Percentiles rank a stretch among this genome's conserved stretches.
Conservation (phyloP, 805 yeast genomes). For the Candida maris region DNA sequence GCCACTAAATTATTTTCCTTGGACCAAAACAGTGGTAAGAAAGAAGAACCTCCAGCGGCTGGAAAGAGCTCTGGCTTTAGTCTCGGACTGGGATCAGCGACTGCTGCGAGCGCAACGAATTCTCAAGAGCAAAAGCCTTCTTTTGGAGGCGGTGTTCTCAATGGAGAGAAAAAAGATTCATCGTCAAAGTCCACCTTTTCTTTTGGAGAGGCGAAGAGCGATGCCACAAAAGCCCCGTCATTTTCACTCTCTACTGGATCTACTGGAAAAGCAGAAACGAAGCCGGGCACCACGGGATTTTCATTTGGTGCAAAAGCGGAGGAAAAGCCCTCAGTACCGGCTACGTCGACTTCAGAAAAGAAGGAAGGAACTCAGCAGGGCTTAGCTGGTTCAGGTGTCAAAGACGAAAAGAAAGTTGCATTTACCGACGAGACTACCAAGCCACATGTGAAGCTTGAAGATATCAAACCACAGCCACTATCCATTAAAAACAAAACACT, state of each 20-base stretch:
- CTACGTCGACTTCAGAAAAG: constrained; percentile 5
- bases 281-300: constrained; percentile 5
- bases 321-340: constrained; percentile 7
- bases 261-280: constrained; percentile 12
- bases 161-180: background rate
- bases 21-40: constrained; percentile 12
- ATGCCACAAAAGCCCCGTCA: constrained; percentile 22
- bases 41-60: constrained; percentile 4
- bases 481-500: constrained; percentile 86
- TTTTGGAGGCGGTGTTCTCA: too few relatives aligned
- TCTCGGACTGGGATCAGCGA: too few relatives aligned
- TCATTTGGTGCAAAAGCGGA: constrained; percentile 9
- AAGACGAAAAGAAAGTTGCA: constrained; percentile 23
- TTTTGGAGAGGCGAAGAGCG: constrained; percentile 1
- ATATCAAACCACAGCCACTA: constrained; percentile 62
- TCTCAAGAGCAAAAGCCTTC: too few relatives aligned
- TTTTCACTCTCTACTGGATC: constrained; percentile 24
- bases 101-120: too few relatives aligned
- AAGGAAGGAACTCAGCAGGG: background rate
- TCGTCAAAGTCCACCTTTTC: constrained; percentile 1
- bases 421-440: constrained; percentile 27
- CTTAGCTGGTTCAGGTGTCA: constrained; percentile 8
- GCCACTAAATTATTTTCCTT: constrained; percentile 12
- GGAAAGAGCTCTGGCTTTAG: too few relatives aligned
- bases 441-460: constrained; percentile 41